Conservation (phyloP, 805 yeast species). For the Candida montana region DNA sequence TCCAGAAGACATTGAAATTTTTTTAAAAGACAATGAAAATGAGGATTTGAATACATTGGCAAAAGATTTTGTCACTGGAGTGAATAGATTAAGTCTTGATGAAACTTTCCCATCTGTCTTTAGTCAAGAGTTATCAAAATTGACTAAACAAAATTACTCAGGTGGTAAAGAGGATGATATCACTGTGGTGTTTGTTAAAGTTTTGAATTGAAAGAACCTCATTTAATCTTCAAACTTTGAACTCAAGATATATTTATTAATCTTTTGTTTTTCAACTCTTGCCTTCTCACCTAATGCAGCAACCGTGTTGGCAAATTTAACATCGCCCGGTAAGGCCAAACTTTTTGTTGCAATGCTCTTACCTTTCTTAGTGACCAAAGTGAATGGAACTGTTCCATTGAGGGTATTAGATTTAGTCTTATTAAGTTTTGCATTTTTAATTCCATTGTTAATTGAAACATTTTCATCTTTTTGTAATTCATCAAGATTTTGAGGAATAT, state of each 20-base stretch:
- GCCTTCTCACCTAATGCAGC: slow-evolving; percentile 45
- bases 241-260: slow-evolving; percentile 49
- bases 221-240: slow-evolving; percentile 27
- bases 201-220: slow-evolving; percentile 3
- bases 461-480: not conserved
- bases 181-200: slow-evolving; percentile 67
- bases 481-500: slow-evolving; percentile 13
- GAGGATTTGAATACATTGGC: slow-evolving; percentile 43
- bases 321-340: slow-evolving; percentile 47
- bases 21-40: slow-evolving; percentile 46
- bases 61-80: slow-evolving; percentile 55
- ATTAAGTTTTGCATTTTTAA: not conserved
- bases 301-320: slow-evolving; percentile 49
- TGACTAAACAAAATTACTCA: slow-evolving; percentile 62
- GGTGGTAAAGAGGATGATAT: slow-evolving; percentile 98
- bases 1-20: slow-evolving; percentile 64
- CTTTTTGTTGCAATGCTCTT: slow-evolving; percentile 39
- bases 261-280: slow-evolving; percentile 48
- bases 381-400: slow-evolving; percentile 35
- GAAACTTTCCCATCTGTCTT: slow-evolving; percentile 77
- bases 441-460: not conserved
- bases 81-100: slow-evolving; percentile 66
- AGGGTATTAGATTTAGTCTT: not conserved
- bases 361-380: slow-evolving; percentile 51
- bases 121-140: slow-evolving; percentile 65